Evolutionary conservation across 495 filamentous ascomycete species (phyloP).

Genomic region (Penicillium nucicola): DNA sequence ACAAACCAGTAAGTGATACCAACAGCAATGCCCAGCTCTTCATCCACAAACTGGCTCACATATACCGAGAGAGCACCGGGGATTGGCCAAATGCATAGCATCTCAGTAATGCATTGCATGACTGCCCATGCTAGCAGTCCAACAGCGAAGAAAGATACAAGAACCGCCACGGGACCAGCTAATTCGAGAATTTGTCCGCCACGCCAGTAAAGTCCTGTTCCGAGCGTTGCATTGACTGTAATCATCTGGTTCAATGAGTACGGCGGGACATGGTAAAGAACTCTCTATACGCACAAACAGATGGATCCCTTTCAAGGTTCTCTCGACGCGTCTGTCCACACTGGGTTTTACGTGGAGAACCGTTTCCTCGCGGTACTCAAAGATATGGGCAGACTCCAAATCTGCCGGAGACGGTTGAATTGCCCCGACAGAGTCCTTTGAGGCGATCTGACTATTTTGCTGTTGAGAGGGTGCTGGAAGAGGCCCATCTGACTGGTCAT

Average conservation of each 20-base stretch:
- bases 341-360: too few species aligned
- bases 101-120: slow-evolving; percentile 48
- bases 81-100: slow-evolving; percentile 49
- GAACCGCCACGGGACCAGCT: slow-evolving; percentile 39
- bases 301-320: slow-evolving; percentile 38
- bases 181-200: slow-evolving; percentile 41
- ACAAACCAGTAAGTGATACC: slow-evolving; percentile 47
- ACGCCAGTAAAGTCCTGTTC: slow-evolving; percentile 46
- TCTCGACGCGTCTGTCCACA: not conserved
- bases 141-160: slow-evolving; percentile 40
- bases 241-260: slow-evolving; percentile 29
- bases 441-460: too few species aligned
- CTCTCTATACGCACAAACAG: slow-evolving; percentile 31
- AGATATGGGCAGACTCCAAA: too few species aligned
- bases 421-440: too few species aligned
- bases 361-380: too few species aligned
- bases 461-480: too few species aligned
- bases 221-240: slow-evolving; percentile 42
- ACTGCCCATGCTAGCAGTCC: slow-evolving; percentile 40
- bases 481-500: too few species aligned
- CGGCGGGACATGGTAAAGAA: too few species aligned
- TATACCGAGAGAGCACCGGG: slow-evolving; percentile 44
- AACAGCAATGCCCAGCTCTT: slow-evolving; percentile 43
- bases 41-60: slow-evolving; percentile 47
- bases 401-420: too few species aligned